Evolutionary conservation across 768 basidiomycete genomes (phyloP), one percentile per base, ranked within the genome.

Genomic region (Tulasnella sp.): DNA sequence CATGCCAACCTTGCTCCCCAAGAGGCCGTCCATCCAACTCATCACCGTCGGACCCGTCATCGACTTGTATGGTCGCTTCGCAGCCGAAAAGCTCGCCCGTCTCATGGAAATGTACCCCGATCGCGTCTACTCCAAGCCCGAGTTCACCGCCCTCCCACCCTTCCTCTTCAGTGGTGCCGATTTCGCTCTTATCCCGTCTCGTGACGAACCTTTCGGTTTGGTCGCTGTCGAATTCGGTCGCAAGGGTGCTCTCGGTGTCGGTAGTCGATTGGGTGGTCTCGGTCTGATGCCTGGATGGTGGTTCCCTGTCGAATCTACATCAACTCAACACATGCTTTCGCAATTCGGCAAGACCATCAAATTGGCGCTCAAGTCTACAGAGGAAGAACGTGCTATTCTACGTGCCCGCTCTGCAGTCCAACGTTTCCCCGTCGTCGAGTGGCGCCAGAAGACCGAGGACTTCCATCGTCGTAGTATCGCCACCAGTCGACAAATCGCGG

Each of bases 221-320:
- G 96, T 97, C 42, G 96, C 96, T 76, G 96, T 98, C 83, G 96
- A 97, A 85, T 98, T 98, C 86, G 96, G 96, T 85, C 89, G 96
- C 83, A 98, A 97, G 86, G 96, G 96, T 89, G 96, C 96, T 78
- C 91, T 98, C 77, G 96, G 96, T 87, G 96, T 98, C 83, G 96
- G 96, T 83, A 92, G 93, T 88, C 94, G 96, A 83, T 89, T 97
- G 31, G 96, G 96, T 84, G 96, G 96, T 88, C 90, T 98, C 69
- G 96, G 96, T 86, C 88, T 98, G 81, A 98, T 98, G 96, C 96
- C 96, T 85, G 96, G 96, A 87, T 97, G 96, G 96, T 98, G 96
- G 96, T 97, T 96, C 89, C 96, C 96, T 75, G 96, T 98, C 58
- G 96, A 97, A 87, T 97, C 96, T 0, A 96, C 89, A 82, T 93